These are phyloP conservation scores for Phytophthora europaea DNA, from an alignment of 352 stramenopile species.

Conservation along the genomic window DNA sequence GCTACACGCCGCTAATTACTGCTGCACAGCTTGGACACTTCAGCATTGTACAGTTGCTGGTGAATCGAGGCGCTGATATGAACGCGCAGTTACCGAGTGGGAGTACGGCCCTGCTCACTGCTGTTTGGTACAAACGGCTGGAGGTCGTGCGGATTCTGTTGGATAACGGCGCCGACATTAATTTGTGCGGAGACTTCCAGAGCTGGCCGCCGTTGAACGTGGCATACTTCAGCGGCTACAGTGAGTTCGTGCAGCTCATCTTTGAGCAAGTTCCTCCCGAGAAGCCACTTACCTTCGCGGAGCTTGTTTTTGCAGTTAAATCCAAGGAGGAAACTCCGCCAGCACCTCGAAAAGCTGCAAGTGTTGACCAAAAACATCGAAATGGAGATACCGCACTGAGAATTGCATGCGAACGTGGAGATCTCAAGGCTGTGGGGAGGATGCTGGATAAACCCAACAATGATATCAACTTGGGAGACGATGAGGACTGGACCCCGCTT, in stretches of 20 bases:
- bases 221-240: conserved; percentile 13
- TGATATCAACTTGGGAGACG: conserved; percentile 13
- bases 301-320: not conserved
- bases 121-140: conserved; percentile 10
- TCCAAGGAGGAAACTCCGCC: not conserved
- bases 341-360: not conserved
- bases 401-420: conserved; percentile 14
- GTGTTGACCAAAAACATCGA: conserved; percentile 6
- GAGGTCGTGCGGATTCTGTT: conserved; percentile 16
- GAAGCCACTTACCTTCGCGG: not conserved
- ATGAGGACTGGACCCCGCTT: conserved; percentile 4
- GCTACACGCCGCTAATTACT: conserved; percentile 15
- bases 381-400: conserved; percentile 15
- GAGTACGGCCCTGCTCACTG: conserved; percentile 11
- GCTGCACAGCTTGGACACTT: conserved; percentile 4
- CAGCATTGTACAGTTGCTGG: conserved; percentile 13
- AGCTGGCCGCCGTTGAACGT: conserved; percentile 7
- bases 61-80: conserved; percentile 8
- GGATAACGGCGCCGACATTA: conserved; percentile 17
- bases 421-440: not conserved
- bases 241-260: not conserved
- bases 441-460: conserved; percentile 13
- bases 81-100: conserved; percentile 8
- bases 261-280: not conserved
- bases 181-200: conserved; percentile 10